phyloP scores from a whole-genome alignment of 2,329 filamentous ascomycete genomes.

The Neopestalotiopsis rosae region DNA sequence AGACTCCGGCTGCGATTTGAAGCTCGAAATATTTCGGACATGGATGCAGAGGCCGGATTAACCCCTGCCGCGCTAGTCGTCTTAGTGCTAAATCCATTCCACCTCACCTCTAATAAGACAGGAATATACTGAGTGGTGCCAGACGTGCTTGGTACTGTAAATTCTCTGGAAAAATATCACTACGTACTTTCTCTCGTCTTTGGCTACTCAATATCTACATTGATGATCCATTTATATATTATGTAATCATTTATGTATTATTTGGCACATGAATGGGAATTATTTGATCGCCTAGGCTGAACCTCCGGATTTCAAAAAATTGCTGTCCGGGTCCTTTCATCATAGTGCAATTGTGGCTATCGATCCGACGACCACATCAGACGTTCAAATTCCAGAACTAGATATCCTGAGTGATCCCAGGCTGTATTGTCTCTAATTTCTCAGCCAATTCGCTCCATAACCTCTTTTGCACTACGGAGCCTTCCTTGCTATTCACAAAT shows the following conservation, averaged over 20 bases:
- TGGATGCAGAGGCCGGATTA: conserved; percentile 15
- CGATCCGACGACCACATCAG: not conserved
- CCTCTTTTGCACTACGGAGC: conserved; percentile 8
- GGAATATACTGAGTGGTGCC: not conserved
- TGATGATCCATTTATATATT: not conserved
- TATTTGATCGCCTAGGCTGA: too few relatives aligned
- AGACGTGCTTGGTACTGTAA: too few relatives aligned
- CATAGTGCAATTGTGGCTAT: too few relatives aligned
- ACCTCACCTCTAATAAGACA: not conserved
- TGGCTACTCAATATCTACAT: too few relatives aligned
- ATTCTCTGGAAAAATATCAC: too few relatives aligned
- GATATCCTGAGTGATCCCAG: conserved; percentile 2
- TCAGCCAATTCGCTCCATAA: conserved; percentile 15
- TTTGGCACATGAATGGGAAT: too few relatives aligned
- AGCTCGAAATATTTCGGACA: conserved; percentile 19
- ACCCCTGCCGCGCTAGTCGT: conserved; percentile 16
- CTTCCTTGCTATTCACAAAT: conserved; percentile 39
- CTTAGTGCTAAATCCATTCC: not conserved
- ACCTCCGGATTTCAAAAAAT: too few relatives aligned
- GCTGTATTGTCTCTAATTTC: conserved; percentile 4
- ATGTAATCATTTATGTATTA: not conserved
- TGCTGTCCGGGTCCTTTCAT: too few relatives aligned
- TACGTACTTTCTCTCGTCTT: too few relatives aligned
- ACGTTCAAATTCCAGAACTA: not conserved
- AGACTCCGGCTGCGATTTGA: not conserved